phyloP scores from a whole-genome alignment of 305 asterid genomes.

The Rubia balearica region DNA sequence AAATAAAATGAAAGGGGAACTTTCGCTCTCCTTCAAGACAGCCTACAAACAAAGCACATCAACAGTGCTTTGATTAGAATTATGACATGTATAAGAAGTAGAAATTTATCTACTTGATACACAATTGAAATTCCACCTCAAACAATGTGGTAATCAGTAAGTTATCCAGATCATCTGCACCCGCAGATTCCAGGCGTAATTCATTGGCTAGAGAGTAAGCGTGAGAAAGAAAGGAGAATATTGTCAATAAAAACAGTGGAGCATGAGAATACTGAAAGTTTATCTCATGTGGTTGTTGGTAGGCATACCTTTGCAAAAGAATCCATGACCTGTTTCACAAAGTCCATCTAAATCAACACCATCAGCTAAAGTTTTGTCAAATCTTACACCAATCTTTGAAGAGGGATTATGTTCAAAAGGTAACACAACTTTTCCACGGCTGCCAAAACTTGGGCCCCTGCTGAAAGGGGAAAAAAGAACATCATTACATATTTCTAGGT shows the following conservation, averaged over 20 bases:
- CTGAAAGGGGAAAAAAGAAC: constrained; percentile 3
- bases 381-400: constrained; percentile 74
- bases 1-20: constrained; percentile 73
- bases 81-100: constrained; percentile 8
- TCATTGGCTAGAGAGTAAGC: constrained; percentile 39
- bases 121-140: constrained; percentile 46
- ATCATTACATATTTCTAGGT: neutral
- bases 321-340: constrained; percentile 71
- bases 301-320: constrained; percentile 73
- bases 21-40: constrained; percentile 60
- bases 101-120: constrained; percentile 16
- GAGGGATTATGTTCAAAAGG: constrained; percentile 65
- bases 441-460: constrained; percentile 77
- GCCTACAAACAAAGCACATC: constrained; percentile 36
- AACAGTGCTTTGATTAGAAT: constrained; percentile 19
- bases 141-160: constrained; percentile 59
- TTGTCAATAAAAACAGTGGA: neutral
- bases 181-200: constrained; percentile 58
- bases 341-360: constrained; percentile 85
- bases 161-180: constrained; percentile 65
- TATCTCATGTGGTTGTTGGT: constrained; percentile 1
- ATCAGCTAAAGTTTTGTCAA: constrained; percentile 63
- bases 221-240: constrained; percentile 14
- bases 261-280: neutral
- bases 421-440: constrained; percentile 68